These are phyloP conservation scores for Wickerhamomyces queroliae DNA, from an alignment of 805 yeast genomes.

Conservation along the genomic window DNA sequence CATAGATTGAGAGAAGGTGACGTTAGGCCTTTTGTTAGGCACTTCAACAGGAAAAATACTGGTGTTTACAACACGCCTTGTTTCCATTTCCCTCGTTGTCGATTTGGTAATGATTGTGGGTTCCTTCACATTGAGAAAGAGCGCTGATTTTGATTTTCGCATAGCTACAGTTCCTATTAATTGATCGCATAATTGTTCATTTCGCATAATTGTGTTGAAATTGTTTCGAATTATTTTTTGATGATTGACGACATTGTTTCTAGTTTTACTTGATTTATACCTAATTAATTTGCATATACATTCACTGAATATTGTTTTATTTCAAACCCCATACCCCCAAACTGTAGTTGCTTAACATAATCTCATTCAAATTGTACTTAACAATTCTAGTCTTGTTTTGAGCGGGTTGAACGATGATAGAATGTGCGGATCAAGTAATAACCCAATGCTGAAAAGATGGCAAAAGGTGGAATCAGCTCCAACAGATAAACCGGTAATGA, in stretches of 20 bases:
- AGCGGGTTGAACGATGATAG: neutral
- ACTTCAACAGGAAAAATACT: neutral
- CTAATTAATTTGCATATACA: too few relatives aligned
- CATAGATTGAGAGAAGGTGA: neutral
- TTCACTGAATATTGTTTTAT: too few relatives aligned
- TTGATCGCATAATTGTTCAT: too few relatives aligned
- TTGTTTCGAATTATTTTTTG: too few relatives aligned
- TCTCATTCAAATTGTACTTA: neutral
- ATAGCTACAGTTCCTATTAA: too few relatives aligned
- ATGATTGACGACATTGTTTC: too few relatives aligned
- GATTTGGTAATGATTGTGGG: neutral
- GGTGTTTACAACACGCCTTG: neutral
- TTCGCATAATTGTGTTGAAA: too few relatives aligned
- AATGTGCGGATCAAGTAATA: neutral
- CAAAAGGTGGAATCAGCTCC: slow-evolving; percentile 38
- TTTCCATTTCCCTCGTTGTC: neutral
- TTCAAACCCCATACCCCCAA: too few relatives aligned
- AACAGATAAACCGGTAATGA: slow-evolving; percentile 20
- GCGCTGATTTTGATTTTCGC: neutral
- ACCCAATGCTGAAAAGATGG: slow-evolving; percentile 14
- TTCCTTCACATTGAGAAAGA: neutral
- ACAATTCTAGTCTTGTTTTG: neutral
- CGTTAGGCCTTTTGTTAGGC: neutral
- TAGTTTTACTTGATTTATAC: too few relatives aligned
- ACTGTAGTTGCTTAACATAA: too few relatives aligned